Evolutionary conservation across 768 basidiomycete species (phyloP), one percentile per base, ranked within the genome.

Genomic region (Candolleomyces efflorescens): DNA sequence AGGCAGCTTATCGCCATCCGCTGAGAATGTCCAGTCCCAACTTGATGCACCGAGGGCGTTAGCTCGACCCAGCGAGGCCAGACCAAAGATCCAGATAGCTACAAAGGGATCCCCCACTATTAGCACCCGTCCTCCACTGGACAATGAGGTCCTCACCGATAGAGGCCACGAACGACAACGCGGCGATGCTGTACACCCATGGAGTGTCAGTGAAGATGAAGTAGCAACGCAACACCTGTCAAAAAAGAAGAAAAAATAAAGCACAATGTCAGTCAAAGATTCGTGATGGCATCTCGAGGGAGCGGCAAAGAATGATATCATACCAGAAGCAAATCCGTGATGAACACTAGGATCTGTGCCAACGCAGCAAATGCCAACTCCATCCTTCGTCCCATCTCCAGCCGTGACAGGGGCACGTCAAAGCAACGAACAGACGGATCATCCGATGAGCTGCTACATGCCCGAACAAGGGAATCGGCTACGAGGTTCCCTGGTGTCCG

Each of bases 311-410:
- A 18, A 23, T 15, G 6, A 6, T 15, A 13, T 38, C 51, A 20
- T 39, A 53, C 51, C 32, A 53, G 37, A 9, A 53, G n/a, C 18
- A 39, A 32, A 32, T 53, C 51, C 51, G 51, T 53, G 13, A 53
- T 11, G 22, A 53, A 53, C 11, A 53, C 38, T 3, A 53, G 51
- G n/a, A 18, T 22, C 51, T 53, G 51, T 17, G 23, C 37, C 27
- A 53, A 18, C 11, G 51, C n/a, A 39, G 51, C 51, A 32, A 38
- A 53, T 7, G 51, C 49, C 27, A 53, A 20, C 18, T 53, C 51
- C 51, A 53, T 39, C 32, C 51, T 53, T n/a, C 51, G 36, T 4
- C 51, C 51, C 37, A 17, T 15, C 51, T 38, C 18, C 37, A 53
- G 22, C 5, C 9, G n/a, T 17, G 15, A 9, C 36, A 53, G 17